A percentile compares a stretch with the other conserved stretches of the same genome.
These are phyloP conservation scores for Ceratobasidium sp. DNA, from an alignment of 1,284 basidiomycete species.

Conservation along the genomic window DNA sequence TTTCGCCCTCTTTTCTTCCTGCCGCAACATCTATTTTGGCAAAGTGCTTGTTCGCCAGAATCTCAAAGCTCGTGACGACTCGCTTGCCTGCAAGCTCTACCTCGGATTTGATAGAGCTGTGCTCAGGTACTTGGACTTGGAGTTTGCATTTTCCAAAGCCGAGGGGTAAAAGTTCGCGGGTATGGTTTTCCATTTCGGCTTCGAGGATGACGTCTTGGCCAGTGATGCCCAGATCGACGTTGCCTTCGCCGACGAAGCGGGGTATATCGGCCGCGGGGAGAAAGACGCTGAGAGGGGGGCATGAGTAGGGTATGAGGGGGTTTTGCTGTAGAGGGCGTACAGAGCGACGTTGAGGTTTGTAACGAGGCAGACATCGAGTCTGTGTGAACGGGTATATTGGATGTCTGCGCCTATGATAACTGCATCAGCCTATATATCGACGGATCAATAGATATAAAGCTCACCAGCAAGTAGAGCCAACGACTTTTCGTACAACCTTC, in stretches of 20 bases:
- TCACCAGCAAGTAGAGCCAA: constrained; percentile 81
- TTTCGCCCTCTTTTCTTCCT: constrained; percentile 55
- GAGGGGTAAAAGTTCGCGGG: constrained; percentile 84
- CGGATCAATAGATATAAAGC: constrained; percentile 42
- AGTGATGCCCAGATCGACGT: constrained; percentile 90
- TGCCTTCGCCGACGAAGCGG: constrained; percentile 97
- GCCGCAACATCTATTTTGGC: constrained; percentile 69
- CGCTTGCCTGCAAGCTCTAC: constrained; percentile 89
- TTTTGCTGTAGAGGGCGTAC: constrained; percentile 54
- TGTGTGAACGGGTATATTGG: constrained; percentile 88
- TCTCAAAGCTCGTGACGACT: constrained; percentile 94
- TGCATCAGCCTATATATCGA: neutral
- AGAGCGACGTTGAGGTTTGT: constrained; percentile 94
- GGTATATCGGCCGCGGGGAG: constrained; percentile 97
- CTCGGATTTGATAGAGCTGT: constrained; percentile 70
- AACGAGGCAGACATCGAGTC: constrained; percentile 91
- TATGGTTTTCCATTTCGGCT: constrained; percentile 75
- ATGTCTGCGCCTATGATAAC: constrained; percentile 85
- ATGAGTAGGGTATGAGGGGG: too few species aligned
- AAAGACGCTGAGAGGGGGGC: constrained; percentile 76
- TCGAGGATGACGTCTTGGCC: constrained; percentile 98
- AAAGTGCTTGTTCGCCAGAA: constrained; percentile 85
- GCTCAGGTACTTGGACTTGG: constrained; percentile 93
- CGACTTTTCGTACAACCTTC: constrained; percentile 92
- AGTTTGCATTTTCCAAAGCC: constrained; percentile 95